Base-by-base conservation (phyloP, 139 green algal species). In the Chlorella sp. region DNA sequence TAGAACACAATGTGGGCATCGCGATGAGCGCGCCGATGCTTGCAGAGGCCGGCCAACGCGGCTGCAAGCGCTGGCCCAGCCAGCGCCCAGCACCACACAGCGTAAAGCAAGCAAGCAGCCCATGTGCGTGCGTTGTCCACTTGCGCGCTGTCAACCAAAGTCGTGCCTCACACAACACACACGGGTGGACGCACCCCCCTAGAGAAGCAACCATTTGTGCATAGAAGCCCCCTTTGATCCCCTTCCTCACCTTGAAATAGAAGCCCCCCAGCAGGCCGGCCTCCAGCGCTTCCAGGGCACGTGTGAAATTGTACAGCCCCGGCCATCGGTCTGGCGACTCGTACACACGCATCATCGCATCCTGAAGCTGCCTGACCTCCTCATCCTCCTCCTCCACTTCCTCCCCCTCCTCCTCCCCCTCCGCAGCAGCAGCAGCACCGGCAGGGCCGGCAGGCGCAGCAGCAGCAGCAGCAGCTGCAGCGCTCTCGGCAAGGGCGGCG, bases 231-330 rank as follows among this genome's bases (percentile, higher is more conserved):
- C 12, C 80, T 32, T 26, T 85, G 42, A 1, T 32, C 9, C 21
- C 14, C 9, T 1, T 83, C 22, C 39, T 22, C 14, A 86, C 82
- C 84, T 88, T 88, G 85, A 90, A 94, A 87, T 91, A 95, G 87
- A 95, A 95, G 36, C 93, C 93, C 0, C 91, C 93, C 85, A 93
- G 81, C 53, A 95, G 85, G 15, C 86, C 93, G 0, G 60, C 86
- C 82, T 95, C 93, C 37, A 95, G 83, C 37, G 86, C 86, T 64
- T 95, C 93, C 76, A 95, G 89, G 11, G 91, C 91, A 66, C 94
- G 94, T 64, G 81, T 87, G 76, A 92, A 95, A 88, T 93, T 94
- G 90, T 95, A 95, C 22, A 77, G 26, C 2, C 87, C 87, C 80
- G 79, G 14, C 39, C 68, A 69, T 14, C 19, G 39, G 68, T 93